These are phyloP conservation scores for Madurella fahalii DNA, from an alignment of 2,329 filamentous ascomycete genomes.

Conservation along the genomic window DNA sequence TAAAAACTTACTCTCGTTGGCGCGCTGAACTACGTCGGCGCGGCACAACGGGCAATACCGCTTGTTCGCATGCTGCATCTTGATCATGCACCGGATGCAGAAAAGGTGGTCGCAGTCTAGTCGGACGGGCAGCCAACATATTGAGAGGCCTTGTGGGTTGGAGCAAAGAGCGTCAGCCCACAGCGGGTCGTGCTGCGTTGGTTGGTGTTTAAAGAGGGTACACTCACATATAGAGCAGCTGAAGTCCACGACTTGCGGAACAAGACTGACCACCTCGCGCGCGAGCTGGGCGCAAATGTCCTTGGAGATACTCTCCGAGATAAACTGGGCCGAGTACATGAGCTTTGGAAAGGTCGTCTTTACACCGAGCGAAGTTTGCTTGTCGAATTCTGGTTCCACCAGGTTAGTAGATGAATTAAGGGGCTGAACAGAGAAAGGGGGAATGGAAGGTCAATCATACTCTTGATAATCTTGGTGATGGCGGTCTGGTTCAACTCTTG, in stretches of 20 bases:
- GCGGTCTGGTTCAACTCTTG: constrained; percentile 79
- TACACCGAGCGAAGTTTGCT: constrained; percentile 70
- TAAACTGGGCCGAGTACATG: constrained; percentile 56
- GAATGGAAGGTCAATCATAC: constrained; percentile 48
- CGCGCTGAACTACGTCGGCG: constrained; percentile 64
- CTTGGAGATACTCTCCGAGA: constrained; percentile 66
- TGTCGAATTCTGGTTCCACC: constrained; percentile 67
- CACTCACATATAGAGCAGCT: constrained; percentile 26
- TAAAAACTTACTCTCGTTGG: constrained; percentile 54
- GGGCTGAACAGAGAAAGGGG: neutral
- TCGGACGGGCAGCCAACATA: constrained; percentile 78
- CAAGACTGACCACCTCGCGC: constrained; percentile 64
- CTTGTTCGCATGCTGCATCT: constrained; percentile 68
- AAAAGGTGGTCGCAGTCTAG: constrained; percentile 73
- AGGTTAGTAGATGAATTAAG: neutral
- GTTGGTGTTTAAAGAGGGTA: neutral
- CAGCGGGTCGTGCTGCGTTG: neutral
- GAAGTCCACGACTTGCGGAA: constrained; percentile 83
- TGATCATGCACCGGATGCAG: constrained; percentile 78
- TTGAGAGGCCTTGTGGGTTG: constrained; percentile 50
- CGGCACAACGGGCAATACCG: constrained; percentile 73
- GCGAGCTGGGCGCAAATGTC: constrained; percentile 72
- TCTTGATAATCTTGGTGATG: constrained; percentile 81
- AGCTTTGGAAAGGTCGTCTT: constrained; percentile 58
- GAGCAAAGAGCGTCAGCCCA: neutral